Conservation (phyloP, 495 filamentous ascomycete genomes). For the Penicillium alfredii region DNA sequence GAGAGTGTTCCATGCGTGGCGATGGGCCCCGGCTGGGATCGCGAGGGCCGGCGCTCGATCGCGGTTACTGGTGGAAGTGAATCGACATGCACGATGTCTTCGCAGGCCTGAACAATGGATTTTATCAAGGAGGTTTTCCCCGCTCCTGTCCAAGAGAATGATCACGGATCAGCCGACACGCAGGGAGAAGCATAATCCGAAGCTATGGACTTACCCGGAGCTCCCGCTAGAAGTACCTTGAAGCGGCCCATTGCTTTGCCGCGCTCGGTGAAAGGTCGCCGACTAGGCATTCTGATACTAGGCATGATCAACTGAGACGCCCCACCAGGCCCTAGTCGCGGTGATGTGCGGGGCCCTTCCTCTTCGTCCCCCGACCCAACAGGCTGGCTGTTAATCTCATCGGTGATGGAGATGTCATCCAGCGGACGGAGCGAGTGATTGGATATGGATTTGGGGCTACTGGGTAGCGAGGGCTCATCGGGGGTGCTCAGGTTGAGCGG, state of each 20-base stretch:
- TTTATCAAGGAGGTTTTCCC: conserved; percentile 92
- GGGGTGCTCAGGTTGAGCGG: conserved; percentile 37
- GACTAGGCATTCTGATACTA: conserved; percentile 88
- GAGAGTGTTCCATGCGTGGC: conserved; percentile 23
- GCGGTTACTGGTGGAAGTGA: conserved; percentile 44
- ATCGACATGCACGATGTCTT: conserved; percentile 96
- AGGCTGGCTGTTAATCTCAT: conserved; percentile 46
- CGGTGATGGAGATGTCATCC: conserved; percentile 46
- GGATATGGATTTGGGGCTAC: conserved; percentile 48
- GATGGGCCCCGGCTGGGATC: conserved; percentile 28
- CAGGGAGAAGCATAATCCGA: not conserved
- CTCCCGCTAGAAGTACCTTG: conserved; percentile 83
- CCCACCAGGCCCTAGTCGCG: conserved; percentile 33
- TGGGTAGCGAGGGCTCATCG: conserved; percentile 44
- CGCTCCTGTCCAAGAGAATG: conserved; percentile 37
- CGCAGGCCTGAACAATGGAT: conserved; percentile 88
- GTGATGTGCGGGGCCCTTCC: conserved; percentile 23
- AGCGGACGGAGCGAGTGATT: conserved; percentile 44
- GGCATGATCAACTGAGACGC: conserved; percentile 95
- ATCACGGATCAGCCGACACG: conserved; percentile 4
- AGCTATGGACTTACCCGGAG: conserved; percentile 53
- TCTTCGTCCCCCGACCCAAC: conserved; percentile 45
- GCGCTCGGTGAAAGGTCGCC: conserved; percentile 82
- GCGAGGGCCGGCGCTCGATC: conserved; percentile 22
- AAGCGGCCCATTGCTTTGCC: conserved; percentile 80